Conservation (phyloP, 768 basidiomycete genomes). For the Roridomyces roridus region DNA sequence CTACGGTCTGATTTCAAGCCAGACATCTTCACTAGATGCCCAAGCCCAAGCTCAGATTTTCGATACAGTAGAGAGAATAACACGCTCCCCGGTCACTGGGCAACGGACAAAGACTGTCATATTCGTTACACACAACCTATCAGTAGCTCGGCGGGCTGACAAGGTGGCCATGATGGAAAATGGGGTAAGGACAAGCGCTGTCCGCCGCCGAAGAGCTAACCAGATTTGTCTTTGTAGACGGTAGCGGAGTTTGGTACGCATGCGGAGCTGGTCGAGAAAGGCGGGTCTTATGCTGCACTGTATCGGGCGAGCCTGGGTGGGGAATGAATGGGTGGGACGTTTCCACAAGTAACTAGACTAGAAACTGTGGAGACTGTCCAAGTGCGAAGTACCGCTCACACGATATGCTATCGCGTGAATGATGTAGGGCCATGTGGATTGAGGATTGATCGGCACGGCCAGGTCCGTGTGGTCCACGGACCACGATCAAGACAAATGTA, state of each 20-base stretch:
- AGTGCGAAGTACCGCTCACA: too few species aligned
- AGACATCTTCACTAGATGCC: constrained; percentile 84
- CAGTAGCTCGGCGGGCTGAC: constrained; percentile 82
- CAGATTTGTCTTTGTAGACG: constrained; percentile 48
- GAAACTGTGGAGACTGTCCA: neutral
- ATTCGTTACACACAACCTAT: constrained; percentile 84
- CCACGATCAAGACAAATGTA: too few species aligned
- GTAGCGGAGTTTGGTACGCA: constrained; percentile 82
- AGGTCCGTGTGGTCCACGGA: too few species aligned
- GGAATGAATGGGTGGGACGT: too few species aligned
- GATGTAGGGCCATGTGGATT: too few species aligned
- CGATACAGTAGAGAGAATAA: constrained; percentile 73
- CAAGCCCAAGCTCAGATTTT: constrained; percentile 83
- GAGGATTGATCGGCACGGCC: too few species aligned
- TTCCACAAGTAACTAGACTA: constrained; percentile 10
- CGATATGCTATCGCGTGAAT: too few species aligned
- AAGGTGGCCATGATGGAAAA: constrained; percentile 88
- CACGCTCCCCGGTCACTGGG: constrained; percentile 57
- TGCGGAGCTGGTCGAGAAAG: constrained; percentile 62
- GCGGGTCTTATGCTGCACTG: constrained; percentile 71
- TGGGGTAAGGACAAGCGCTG: constrained; percentile 49
- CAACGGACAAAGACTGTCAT: constrained; percentile 73
- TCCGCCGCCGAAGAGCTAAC: constrained; percentile 20
- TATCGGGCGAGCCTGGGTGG: constrained; percentile 69
- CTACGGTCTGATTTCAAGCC: constrained; percentile 10